Base-by-base conservation (phyloP, 306 rosid species). In the Astragalus membranaceus region DNA sequence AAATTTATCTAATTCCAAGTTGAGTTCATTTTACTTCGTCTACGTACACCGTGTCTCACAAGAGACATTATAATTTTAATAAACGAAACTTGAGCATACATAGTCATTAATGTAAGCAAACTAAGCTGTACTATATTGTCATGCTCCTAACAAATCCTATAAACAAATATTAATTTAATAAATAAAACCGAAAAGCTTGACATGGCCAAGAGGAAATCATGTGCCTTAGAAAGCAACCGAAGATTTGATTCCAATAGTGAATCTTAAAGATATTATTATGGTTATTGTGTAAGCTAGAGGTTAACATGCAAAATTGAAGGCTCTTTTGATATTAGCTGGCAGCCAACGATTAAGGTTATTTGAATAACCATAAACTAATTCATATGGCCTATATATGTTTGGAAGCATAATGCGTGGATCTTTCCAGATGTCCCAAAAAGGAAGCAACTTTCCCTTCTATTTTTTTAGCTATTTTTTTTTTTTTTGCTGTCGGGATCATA, bases 261-360 rank as follows among this genome's bases (percentile, higher is more conserved):
- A 43, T 60, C 78, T 78, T 59, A n/a, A 20, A 61, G 30, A 63
- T 52, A n/a, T n/a, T n/a, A n/a, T n/a, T n/a, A 79, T 51, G 57
- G 15, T 70, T 58, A 42, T 70, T 46, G 16, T 62, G 60, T 66
- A 73, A 70, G 36, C 33, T 23, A 49, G 46, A 66, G 71, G 78
- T 30, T 75, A 74, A 53, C 57, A 47, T 65, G 42, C 70, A 65
- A 8, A 29, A 50, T 46, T 42, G 14, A 52, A 67, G 73, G 65
- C 61, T 23, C 12, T 69, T 54, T 55, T 42, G 53, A 69, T 67
- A 58, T 70, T 79, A 57, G 68, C 69, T 77, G 75, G 52, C 26
- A 39, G 59, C 67, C 70, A 72, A 76, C 80, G 61, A 72, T 83
- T 20, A 20, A 20, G 74, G 10, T 67, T 80, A 72, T 61, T 72